Evolutionary conservation across 2,329 filamentous ascomycete genomes (phyloP).

Genomic region (Arthrinium phaeospermum): DNA sequence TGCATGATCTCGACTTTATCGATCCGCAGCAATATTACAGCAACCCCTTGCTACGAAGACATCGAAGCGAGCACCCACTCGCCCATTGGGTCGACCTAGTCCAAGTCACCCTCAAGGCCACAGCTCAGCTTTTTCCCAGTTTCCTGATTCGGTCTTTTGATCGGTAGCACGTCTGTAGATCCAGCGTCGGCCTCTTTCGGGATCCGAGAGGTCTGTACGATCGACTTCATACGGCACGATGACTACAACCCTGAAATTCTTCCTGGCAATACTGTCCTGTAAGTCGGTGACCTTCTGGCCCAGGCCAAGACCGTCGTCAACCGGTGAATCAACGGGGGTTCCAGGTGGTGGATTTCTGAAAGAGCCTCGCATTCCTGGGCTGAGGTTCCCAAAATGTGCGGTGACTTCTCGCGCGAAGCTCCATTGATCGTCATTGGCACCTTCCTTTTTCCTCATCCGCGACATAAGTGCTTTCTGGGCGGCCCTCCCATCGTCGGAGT

Average conservation of each 20-base stretch:
- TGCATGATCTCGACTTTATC: not conserved
- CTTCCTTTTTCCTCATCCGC: constrained; percentile 63
- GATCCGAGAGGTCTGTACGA: constrained; percentile 72
- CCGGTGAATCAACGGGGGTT: constrained; percentile 57
- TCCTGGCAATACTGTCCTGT: constrained; percentile 71
- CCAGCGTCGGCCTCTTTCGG: constrained; percentile 67
- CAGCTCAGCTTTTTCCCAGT: constrained; percentile 73
- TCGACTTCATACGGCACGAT: constrained; percentile 82
- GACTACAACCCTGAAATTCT: constrained; percentile 83
- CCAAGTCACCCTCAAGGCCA: constrained; percentile 59
- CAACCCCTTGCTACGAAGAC: not conserved
- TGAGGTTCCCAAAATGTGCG: constrained; percentile 88
- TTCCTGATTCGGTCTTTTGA: constrained; percentile 39
- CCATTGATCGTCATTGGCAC: constrained; percentile 60
- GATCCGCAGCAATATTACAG: not conserved
- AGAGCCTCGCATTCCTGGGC: constrained; percentile 74
- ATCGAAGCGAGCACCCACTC: not conserved
- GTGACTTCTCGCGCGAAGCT: constrained; percentile 81
- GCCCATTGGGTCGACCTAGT: not conserved
- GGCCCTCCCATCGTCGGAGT: constrained; percentile 56
- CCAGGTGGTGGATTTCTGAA: constrained; percentile 78
- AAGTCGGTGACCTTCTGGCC: constrained; percentile 74
- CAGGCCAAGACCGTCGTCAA: constrained; percentile 49
- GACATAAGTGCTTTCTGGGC: constrained; percentile 65
- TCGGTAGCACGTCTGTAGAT: constrained; percentile 65